Percentiles rank a stretch among this genome's conserved stretches.
Conservation (phyloP, 2,329 filamentous ascomycete genomes). For the Zasmidium cellare region DNA sequence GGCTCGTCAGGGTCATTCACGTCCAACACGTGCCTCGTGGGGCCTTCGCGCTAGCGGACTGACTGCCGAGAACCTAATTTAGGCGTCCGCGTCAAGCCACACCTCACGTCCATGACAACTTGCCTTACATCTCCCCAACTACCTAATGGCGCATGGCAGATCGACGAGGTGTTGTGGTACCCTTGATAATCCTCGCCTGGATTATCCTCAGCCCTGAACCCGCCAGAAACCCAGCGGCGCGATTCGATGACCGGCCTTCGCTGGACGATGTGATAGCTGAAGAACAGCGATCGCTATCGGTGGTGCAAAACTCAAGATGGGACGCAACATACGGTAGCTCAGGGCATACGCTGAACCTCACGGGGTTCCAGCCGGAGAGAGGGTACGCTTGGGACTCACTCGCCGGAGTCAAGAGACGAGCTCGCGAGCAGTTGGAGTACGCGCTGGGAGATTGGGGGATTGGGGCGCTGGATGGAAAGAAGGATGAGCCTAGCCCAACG, state of each 20-base stretch:
- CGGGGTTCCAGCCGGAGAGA: slow-evolving; percentile 73
- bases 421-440: slow-evolving; percentile 55
- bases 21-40: background rate
- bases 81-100: background rate
- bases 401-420: slow-evolving; percentile 63
- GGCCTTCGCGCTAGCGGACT: background rate
- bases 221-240: slow-evolving; percentile 30
- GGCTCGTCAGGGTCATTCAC: background rate
- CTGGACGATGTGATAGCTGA: slow-evolving; percentile 51
- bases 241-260: slow-evolving; percentile 42
- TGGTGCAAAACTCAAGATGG: slow-evolving; percentile 53
- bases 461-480: slow-evolving; percentile 36
- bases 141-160: slow-evolving; percentile 32
- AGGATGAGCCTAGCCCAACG: slow-evolving; percentile 44
- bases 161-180: slow-evolving; percentile 47
- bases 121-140: background rate
- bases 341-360: slow-evolving; percentile 55
- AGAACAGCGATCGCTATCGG: slow-evolving; percentile 52
- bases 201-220: slow-evolving; percentile 54
- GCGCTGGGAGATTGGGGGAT: slow-evolving; percentile 39
- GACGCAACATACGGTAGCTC: slow-evolving; percentile 49
- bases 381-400: slow-evolving; percentile 78
- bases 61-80: slow-evolving; percentile 1
- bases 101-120: background rate
- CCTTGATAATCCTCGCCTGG: slow-evolving; percentile 55